These are phyloP conservation scores for Atkinsonella hypoxylon DNA, from an alignment of 2,329 filamentous ascomycete genomes.

Conservation along the genomic window DNA sequence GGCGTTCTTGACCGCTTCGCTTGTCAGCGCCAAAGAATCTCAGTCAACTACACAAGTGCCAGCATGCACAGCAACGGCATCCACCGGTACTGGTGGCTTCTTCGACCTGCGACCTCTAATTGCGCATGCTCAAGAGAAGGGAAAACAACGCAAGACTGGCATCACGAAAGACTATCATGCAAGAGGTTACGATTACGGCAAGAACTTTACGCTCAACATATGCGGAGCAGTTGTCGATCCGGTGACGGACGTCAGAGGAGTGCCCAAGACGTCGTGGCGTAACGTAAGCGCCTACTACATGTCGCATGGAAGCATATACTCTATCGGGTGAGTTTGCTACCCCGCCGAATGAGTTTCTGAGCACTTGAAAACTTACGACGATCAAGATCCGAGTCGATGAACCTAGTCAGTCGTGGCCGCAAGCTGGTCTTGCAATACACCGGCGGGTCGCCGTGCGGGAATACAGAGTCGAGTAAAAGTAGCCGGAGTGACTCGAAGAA, in stretches of 20 bases:
- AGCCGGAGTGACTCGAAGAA: not conserved
- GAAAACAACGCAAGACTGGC: constrained; percentile 30
- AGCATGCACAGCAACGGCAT: constrained; percentile 44
- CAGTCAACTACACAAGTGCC: constrained; percentile 32
- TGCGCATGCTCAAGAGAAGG: constrained; percentile 31
- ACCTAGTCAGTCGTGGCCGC: constrained; percentile 49
- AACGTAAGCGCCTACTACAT: constrained; percentile 74
- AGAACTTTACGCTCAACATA: constrained; percentile 77
- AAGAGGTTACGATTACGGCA: constrained; percentile 63
- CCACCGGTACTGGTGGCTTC: constrained; percentile 43
- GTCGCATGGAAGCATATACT: constrained; percentile 52
- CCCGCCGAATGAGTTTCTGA: not conserved
- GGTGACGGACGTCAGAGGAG: constrained; percentile 49
- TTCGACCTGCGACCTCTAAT: constrained; percentile 46
- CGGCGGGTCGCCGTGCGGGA: constrained; percentile 61
- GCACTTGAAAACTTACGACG: not conserved
- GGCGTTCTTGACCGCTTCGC: constrained; percentile 24
- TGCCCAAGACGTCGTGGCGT: constrained; percentile 48
- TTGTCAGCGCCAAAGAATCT: constrained; percentile 21
- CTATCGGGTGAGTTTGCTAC: constrained; percentile 51
- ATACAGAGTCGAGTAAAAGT: constrained; percentile 22
- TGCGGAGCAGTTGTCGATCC: constrained; percentile 63
- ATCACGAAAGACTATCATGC: constrained; percentile 46
- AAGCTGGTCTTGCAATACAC: constrained; percentile 70
- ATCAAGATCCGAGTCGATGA: constrained; percentile 34